Evolutionary conservation across 306 rosid genomes (phyloP).

Genomic region (Vigna nakashimae): DNA sequence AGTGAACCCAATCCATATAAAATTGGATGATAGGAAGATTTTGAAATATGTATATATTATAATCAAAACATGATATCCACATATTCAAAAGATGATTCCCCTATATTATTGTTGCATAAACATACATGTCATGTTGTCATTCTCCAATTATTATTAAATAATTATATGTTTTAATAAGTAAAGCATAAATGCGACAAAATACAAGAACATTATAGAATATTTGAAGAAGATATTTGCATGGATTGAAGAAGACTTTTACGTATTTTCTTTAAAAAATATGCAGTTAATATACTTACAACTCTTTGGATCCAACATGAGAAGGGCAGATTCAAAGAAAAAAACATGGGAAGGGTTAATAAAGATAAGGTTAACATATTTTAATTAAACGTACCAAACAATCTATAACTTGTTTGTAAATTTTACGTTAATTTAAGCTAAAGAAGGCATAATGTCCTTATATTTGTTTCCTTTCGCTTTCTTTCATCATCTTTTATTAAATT

Average conservation of each 20-base stretch:
- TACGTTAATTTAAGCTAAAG: not conserved
- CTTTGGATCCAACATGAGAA: slow-evolving; percentile 11
- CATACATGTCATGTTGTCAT: not conserved
- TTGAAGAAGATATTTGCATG: slow-evolving; percentile 44
- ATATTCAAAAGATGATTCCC: no score
- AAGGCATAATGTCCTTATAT: slow-evolving; percentile 25
- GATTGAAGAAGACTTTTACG: not conserved
- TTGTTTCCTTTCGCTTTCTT: slow-evolving; percentile 32
- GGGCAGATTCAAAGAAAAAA: not conserved
- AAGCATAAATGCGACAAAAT: not conserved
- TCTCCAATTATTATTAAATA: not conserved
- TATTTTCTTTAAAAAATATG: not conserved
- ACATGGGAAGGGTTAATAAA: not conserved
- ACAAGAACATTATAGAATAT: not conserved
- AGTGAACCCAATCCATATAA: no score
- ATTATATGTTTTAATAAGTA: not conserved
- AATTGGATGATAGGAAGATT: no score
- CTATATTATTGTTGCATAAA: not conserved
- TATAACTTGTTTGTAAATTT: not conserved
- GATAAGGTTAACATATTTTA: not conserved
- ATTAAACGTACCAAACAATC: not conserved
- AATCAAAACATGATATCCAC: no score
- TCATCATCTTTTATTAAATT: not conserved
- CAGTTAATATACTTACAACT: slow-evolving; percentile 28
- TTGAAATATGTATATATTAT: no score